These are phyloP conservation scores for Moesziomyces globuligerus DNA, from an alignment of 1,284 basidiomycete genomes.

Conservation along the genomic window DNA sequence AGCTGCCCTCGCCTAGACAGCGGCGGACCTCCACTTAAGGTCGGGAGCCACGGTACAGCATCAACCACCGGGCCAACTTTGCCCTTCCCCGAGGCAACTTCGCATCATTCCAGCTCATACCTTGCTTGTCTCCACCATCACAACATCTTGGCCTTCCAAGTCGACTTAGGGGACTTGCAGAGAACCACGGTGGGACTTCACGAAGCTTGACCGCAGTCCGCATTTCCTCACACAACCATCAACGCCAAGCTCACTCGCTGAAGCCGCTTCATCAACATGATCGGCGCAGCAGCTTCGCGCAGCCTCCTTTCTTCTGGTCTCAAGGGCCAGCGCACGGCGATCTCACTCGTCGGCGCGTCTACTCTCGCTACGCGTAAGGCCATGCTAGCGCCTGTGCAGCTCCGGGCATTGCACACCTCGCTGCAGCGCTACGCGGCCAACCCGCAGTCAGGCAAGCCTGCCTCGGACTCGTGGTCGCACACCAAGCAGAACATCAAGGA, in stretches of 20 bases:
- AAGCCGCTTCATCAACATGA: conserved; percentile 17
- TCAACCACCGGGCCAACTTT: not conserved
- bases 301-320: conserved; percentile 17
- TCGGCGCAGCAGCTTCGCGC: conserved; percentile 35
- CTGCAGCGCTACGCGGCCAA: conserved; percentile 49
- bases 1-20: not conserved
- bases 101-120: not conserved
- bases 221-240: not conserved
- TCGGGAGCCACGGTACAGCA: not conserved
- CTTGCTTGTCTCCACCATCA: not conserved
- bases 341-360: conserved; percentile 4
- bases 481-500: conserved; percentile 64
- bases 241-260: too few species aligned
- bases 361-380: conserved; percentile 15
- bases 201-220: not conserved
- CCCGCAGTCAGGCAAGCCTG: conserved; percentile 62
- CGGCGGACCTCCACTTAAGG: not conserved
- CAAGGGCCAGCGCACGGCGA: conserved; percentile 9
- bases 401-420: conserved; percentile 35
- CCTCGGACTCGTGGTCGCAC: conserved; percentile 61
- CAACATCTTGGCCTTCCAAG: conserved; percentile 2
- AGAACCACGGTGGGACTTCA: not conserved
- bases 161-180: conserved; percentile 18
- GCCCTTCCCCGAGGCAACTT: too few species aligned
- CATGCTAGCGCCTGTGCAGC: conserved; percentile 20